A percentile compares a stretch with the other conserved stretches of the same genome.
phyloP scores from a whole-genome alignment of 2,329 filamentous ascomycete species.

The Pestalotiopsis sp. region DNA sequence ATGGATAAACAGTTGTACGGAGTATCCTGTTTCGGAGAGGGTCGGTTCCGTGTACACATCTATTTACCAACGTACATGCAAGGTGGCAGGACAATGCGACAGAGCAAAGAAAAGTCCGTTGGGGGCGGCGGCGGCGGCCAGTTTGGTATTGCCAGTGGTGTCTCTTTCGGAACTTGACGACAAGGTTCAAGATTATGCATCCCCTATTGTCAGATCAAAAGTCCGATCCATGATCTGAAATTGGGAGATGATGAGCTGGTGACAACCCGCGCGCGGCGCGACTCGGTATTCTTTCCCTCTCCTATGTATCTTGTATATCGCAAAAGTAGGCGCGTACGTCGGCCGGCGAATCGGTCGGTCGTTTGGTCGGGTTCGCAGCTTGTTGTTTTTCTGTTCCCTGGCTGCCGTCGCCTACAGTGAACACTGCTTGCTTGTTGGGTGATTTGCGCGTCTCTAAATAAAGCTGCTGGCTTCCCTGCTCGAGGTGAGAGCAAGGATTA shows the following conservation, averaged over 20 bases:
- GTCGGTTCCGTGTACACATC: neutral
- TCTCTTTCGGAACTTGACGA: neutral
- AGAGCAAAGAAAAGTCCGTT: neutral
- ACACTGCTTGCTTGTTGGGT: too few species aligned
- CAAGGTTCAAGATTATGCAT: neutral
- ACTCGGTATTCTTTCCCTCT: neutral
- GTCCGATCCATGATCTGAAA: neutral
- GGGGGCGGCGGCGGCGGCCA: neutral
- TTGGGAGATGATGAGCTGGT: neutral
- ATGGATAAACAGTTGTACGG: neutral
- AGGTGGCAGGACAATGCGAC: conserved; percentile 1
- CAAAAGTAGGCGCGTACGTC: too few species aligned
- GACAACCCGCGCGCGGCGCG: neutral
- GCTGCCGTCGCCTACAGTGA: too few species aligned
- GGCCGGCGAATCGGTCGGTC: too few species aligned
- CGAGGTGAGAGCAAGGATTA: too few species aligned
- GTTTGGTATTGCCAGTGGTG: too few species aligned
- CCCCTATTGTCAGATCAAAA: conserved; percentile 1
- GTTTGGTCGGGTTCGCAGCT: too few species aligned
- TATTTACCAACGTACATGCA: neutral
- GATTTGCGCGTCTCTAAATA: neutral
- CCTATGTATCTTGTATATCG: too few species aligned
- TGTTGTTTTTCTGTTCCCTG: too few species aligned
- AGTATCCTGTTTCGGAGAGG: neutral
- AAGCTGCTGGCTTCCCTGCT: too few species aligned